Evolutionary conservation across 305 asterid species (phyloP), one percentile per base, ranked within the genome.

Genomic region (Fraxinus dipetala): DNA sequence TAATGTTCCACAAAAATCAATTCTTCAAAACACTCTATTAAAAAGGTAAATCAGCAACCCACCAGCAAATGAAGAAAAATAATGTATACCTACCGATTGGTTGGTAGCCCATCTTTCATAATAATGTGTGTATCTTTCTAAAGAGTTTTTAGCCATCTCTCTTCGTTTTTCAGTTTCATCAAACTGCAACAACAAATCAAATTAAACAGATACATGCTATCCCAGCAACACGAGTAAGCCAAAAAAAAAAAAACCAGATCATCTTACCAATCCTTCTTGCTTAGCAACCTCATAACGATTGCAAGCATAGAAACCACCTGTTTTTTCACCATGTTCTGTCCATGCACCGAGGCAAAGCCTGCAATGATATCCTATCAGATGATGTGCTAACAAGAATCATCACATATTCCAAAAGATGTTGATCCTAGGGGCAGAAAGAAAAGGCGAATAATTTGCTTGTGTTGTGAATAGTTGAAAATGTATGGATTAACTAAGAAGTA

Each of bases 91-190:
- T 86, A 95, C 98, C 88, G 95, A 92, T 83, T 95, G 98, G 90
- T 95, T 95, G 85, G 98, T 95, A 45, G 98, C 98, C 98, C 98
- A 95, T 90, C 98, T 91, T 81, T 95, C 98, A 54, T 95, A 95
- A 88, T 93, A 95, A 88, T 95, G 98, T 45, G 98, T 95, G 54
- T 95, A 95, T 90, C 98, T 91, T 86, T 95, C 98, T 83, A 95
- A 86, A 40, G 98, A 95, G 85, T 93, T 95, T 84, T 95, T 95
- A 48, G 98, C 98, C 98, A 95, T 95, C 94, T 95, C 98, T 90
- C 96, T 92, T 82, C 98, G 91, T 83, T 91, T 92, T 85, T 95
- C 98, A 87, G 95, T 76, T 78, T 93, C 98, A 88, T 95, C 97
- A 87, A 85, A 91, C 98, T 95, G 91, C 72, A 82, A 61, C 80